Evolutionary conservation across 345 rosid species (phyloP).

Genomic region (Lumnitzera littorea): DNA sequence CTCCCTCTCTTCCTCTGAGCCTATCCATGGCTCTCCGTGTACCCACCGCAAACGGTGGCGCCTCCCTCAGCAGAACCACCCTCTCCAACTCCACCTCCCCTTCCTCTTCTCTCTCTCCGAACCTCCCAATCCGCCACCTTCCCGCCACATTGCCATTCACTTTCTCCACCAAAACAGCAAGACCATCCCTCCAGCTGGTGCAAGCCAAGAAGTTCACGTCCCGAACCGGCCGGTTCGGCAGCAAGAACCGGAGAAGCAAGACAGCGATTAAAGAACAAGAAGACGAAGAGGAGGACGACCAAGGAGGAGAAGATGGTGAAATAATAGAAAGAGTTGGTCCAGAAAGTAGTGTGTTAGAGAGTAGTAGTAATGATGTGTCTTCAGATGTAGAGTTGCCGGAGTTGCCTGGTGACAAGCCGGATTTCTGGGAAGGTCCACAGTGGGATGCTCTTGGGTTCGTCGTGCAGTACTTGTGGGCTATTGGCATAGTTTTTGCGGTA

Average conservation of each 20-base stretch:
- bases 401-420: slow-evolving; percentile 55
- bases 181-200: slow-evolving; percentile 27
- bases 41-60: slow-evolving; percentile 28
- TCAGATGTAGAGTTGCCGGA: slow-evolving; percentile 41
- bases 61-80: slow-evolving; percentile 12
- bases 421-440: slow-evolving; percentile 78
- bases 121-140: slow-evolving; percentile 16
- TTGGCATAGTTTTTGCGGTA: slow-evolving; percentile 81
- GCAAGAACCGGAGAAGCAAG: slow-evolving; percentile 44
- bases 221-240: slow-evolving; percentile 62
- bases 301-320: slow-evolving; percentile 11
- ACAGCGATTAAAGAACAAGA: slow-evolving; percentile 37
- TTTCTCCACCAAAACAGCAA: slow-evolving; percentile 9
- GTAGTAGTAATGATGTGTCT: slow-evolving; percentile 11
- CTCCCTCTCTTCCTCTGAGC: no score
- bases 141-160: slow-evolving; percentile 9
- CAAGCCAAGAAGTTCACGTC: slow-evolving; percentile 56
- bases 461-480: slow-evolving; percentile 84
- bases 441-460: slow-evolving; percentile 85
- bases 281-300: slow-evolving; percentile 14
- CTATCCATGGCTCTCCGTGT: slow-evolving; percentile 41
- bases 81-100: slow-evolving; percentile 25
- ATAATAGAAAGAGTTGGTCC: slow-evolving; percentile 20
- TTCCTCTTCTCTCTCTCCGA: slow-evolving; percentile 4
- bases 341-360: slow-evolving; percentile 17